These are phyloP conservation scores for Talaromyces funiculosus DNA, from an alignment of 2,329 filamentous ascomycete genomes.

Conservation along the genomic window DNA sequence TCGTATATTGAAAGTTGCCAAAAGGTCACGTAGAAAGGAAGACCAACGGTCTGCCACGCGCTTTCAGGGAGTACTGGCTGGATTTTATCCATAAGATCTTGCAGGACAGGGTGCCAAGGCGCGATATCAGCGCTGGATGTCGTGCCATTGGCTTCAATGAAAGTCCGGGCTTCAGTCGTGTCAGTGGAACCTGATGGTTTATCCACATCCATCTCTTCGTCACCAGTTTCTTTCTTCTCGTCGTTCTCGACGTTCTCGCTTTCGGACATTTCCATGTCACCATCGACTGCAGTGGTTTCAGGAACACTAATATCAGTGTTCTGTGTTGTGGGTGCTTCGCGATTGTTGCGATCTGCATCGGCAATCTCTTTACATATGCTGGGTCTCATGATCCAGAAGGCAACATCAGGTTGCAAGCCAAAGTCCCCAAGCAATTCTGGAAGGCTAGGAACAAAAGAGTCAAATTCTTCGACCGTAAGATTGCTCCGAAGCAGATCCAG, in stretches of 20 bases:
- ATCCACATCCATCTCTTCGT: constrained; percentile 32
- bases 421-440: constrained; percentile 69
- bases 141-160: constrained; percentile 14
- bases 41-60: constrained; percentile 64
- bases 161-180: not conserved
- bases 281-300: constrained; percentile 24
- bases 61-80: constrained; percentile 55
- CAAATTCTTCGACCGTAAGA: constrained; percentile 69
- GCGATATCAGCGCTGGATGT: constrained; percentile 36
- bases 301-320: constrained; percentile 18
- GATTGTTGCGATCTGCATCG: constrained; percentile 32
- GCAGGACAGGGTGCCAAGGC: constrained; percentile 64
- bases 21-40: constrained; percentile 82
- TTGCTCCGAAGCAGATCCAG: constrained; percentile 82
- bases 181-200: constrained; percentile 18
- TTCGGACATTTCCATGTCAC: constrained; percentile 32
- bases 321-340: constrained; percentile 21
- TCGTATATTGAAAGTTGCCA: constrained; percentile 86
- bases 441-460: constrained; percentile 69
- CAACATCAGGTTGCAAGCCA: constrained; percentile 71
- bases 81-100: constrained; percentile 66
- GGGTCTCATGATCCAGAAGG: constrained; percentile 75
- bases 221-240: constrained; percentile 18
- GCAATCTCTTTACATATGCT: constrained; percentile 64
- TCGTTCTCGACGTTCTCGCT: constrained; percentile 16